Base-by-base conservation (phyloP, 148 eudicot species). In the Rhododendron simsii region DNA sequence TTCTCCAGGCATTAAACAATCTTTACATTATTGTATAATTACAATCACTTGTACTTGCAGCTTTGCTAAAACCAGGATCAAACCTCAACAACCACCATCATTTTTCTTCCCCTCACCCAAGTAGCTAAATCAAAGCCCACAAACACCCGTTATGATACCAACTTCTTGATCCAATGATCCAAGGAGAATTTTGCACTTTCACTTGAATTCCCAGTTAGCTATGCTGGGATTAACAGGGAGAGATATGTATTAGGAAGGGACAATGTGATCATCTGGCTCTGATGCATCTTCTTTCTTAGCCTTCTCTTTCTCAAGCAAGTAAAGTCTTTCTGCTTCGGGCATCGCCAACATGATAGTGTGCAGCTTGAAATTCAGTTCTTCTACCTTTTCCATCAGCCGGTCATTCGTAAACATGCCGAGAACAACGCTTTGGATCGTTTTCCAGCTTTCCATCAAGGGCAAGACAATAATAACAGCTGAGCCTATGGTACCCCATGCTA, bases 401-500 rank as follows among this genome's bases (percentile, higher is more conserved):
- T 95, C 96, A 73, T 94, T 95, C 14, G 95, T 93, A 81, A 97
- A 94, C 92, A 94, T 93, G 48, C 99, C 99, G 1, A 87, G 85
- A 5, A 95, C 23, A 3, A 97, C 91, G 16, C 91, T 90, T 67
- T 84, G 85, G 55, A 97, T 95, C 1, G 98, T 95, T 33, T 69
- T 84, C 99, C 99, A 93, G 89, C 99, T 97, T 88, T 97, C 99
- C 4, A 87, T 89, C 82, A 97, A 16, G 59, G 99, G 99, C 90
- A 97, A 73, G 81, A 91, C 92, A 4, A 97, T 95, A 33, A 97
- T 97, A 7, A 97, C 91, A 0, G 90, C 95, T 0, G 99, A 97
- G 83, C 94, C 99, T 71, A 97, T 75, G 2, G 98, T 94, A 69
- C 99, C 99, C 99, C 99, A 97, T 47, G 92, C 95, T 85, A 97